Base-by-base conservation (phyloP, 1,284 basidiomycete species). In the Laetiporus sulphureus region DNA sequence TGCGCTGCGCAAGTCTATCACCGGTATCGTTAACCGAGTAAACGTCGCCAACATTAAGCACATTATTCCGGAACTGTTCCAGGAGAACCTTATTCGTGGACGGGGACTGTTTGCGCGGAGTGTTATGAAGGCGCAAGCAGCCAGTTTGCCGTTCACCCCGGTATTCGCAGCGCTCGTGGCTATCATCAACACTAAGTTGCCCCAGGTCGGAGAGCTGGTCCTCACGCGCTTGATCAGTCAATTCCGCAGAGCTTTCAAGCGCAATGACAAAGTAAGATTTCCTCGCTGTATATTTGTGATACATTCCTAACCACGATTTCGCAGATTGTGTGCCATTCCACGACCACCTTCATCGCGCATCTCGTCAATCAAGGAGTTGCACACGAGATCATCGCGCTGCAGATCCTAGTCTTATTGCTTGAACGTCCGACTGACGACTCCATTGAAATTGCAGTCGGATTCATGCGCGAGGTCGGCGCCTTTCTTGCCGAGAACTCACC, bases 11-110 rank as follows among this genome's bases (percentile, higher is more conserved):
- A 99, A 99, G 68, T 91, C 87, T 44, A 91, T 99, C 59, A 99
- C 96, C 20, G 96, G 96, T 89, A 85, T 99, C 54, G 95, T 99
- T 73, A 99, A 99, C 75, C 90, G 97, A 72, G 88, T 94, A 66
- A 95, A 95, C 61, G 75, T 91, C 18, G 77, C 84, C 51, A 99
- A 99, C 63, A 99, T 98, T 77, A 99, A 99, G 67, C 79, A 88
- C 54, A 83, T 99, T 55, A 82, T 97, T 0, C 96, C 95, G 1
- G 95, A 99, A 61, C 65, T 97, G 21, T 95, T 97, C 59, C 67
- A 79, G 4, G 94, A 97, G 65, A 95, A 97, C 62, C 75, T 97
- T 25, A 81, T 96, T 47, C 80, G 91, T 32, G 93, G 93, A 0
- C 75, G 90, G 32, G 93, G 93, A 1, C 69, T 97, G 31, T 95